Conservation (phyloP, 1,284 basidiomycete genomes). For the Trametes pubescens region DNA sequence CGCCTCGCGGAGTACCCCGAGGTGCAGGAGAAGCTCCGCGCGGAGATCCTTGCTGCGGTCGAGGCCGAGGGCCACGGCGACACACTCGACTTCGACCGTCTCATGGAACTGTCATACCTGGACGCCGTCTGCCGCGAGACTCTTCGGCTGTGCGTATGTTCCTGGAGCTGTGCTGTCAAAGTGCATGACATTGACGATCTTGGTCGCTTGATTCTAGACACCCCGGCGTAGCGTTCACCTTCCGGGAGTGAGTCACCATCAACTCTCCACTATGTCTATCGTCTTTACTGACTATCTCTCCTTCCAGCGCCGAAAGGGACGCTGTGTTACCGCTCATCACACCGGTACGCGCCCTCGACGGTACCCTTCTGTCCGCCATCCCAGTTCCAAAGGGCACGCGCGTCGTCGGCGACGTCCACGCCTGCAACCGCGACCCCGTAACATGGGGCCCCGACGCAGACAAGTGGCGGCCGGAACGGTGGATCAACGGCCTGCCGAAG, state of each 20-base stretch:
- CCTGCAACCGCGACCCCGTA: conserved; percentile 52
- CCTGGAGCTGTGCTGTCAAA: background rate
- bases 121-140: conserved; percentile 39
- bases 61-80: conserved; percentile 25
- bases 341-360: conserved; percentile 35
- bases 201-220: background rate
- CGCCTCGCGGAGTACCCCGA: conserved; percentile 32
- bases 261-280: background rate
- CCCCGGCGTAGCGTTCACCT: conserved; percentile 20
- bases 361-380: conserved; percentile 47
- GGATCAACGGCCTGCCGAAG: conserved; percentile 35
- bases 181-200: background rate
- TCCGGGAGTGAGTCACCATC: conserved; percentile 20
- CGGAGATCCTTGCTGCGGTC: conserved; percentile 28
- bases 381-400: conserved; percentile 53
- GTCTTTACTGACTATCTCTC: background rate
- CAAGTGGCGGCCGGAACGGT: conserved; percentile 53
- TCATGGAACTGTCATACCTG: conserved; percentile 34
- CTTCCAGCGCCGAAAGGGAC: conserved; percentile 29
- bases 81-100: conserved; percentile 31
- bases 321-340: conserved; percentile 34
- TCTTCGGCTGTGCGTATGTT: conserved; percentile 31
- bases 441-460: conserved; percentile 64
- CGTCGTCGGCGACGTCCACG: conserved; percentile 55
- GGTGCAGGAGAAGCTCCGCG: conserved; percentile 33